Evolutionary conservation across 768 basidiomycete genomes (phyloP), one percentile per base, ranked within the genome.

Genomic region (Leccinum boreale): DNA sequence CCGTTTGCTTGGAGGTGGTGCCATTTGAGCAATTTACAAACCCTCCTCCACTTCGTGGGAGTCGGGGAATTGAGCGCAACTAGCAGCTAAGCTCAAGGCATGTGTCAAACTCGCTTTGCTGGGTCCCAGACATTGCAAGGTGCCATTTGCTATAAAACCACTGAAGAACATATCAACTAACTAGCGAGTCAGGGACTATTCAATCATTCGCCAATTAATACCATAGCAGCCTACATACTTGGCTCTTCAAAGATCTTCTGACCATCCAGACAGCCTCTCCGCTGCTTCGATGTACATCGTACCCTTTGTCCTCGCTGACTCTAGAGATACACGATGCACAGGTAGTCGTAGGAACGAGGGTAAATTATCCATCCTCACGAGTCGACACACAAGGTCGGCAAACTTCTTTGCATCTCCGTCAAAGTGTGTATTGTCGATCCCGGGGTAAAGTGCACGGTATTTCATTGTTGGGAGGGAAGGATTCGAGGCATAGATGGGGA

Each of bases 401-500:
- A 71, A 66, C 51, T 69, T 71, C 15, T 21, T 52, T 11, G 68
- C 62, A 45, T 68, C 69, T 24, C 69, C 69, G 5, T 65, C 51
- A 9, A 64, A 70, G 47, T 55, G 58, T 3, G 58, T 68, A n/a
- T 54, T 31, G 11, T 52, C 59, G n/a, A 70, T 55, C 2, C 3
- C 39, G 7, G 67, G 67, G 15, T 52, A 62, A 6, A 67, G 56
- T 0, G 59, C 57, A 23, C 67, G 67, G 48, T 58, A 70, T 54
- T 5, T 58, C 60, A 67, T 70, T 3, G 66, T 39, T 5, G 64
- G 64, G 9, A 68, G 69, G 15, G 69, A 68, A 29, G 69, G 56
- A 52, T 70, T 58, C 7, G 68, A 65, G n/a, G 60, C 57, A 51
- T 68, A 68, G 3, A 39, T 58, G 23, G 66, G 52, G 3, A 53